Base-by-base conservation (phyloP, 1,284 basidiomycete species). In the Taiwanofungus camphoratus region DNA sequence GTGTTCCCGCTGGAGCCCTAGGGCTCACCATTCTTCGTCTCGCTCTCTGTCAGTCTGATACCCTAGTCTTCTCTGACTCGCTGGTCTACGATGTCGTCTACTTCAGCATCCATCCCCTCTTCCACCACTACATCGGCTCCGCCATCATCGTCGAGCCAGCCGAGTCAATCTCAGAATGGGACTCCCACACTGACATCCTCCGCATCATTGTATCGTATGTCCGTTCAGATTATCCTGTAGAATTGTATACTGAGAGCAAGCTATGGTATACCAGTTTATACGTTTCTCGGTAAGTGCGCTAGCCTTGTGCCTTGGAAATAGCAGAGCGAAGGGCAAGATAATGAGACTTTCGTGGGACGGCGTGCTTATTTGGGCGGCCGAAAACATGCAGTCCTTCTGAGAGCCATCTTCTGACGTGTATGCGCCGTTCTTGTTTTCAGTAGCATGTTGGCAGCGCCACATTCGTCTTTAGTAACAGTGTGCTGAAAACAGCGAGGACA, bases 241-340 rank as follows among this genome's bases (percentile, higher is more conserved):
- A n/a, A 26, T 42, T 27, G 43, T 27, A 35, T 34, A 22, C 42
- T 51, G 39, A 42, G 42, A 48, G 42, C 42, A 36, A 24, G 27
- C 38, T 35, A 33, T 48, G n/a, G n/a, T n/a, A n/a, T n/a, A n/a
- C 39, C 48, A 64, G 63, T 65, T 35, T 64, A 64, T 48, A 64
- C 62, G 4, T 64, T 72, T 35, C 49, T 73, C 26, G 57, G 56
- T 58, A 46, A 55, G 53, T 44, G 11, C 5, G 13, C 11, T 16
- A 1, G 20, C 33, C n/a, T 20, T 16, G 1, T 29, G 26, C n/a
- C 26, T n/a, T n/a, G n/a, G n/a, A 29, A 29, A n/a, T 29, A 29
- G 26, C 9, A 9, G 8, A 29, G 26, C n/a, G 8, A 29, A 8
- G 9, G 26, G 8, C 9, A 8, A 29, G 26, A 29, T n/a, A n/a